Evolutionary conservation across 495 filamentous ascomycete genomes (phyloP).

Genomic region (Aspergillus indologenus): DNA sequence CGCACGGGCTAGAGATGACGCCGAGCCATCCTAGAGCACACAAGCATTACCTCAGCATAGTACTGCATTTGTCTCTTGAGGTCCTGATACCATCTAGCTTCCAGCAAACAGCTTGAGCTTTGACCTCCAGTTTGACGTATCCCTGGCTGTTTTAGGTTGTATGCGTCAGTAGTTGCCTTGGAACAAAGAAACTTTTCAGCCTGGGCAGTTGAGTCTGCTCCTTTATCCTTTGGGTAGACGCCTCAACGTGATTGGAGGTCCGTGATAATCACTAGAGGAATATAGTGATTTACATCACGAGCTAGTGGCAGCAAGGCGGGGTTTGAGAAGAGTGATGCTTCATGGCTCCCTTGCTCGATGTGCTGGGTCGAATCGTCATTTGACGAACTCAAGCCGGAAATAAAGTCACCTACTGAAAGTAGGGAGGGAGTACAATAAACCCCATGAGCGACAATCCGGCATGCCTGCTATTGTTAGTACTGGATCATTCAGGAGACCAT

Average conservation of each 20-base stretch:
- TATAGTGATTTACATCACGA: constrained; percentile 1
- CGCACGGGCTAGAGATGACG: neutral
- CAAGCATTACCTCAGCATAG: neutral
- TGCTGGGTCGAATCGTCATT: constrained; percentile 1
- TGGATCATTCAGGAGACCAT: neutral
- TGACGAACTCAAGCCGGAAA: neutral
- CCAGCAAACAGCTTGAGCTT: constrained; percentile 17
- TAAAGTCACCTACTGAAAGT: neutral
- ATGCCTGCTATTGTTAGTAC: neutral
- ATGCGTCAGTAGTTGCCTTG: constrained; percentile 13
- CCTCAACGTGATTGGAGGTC: neutral
- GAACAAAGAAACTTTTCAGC: constrained; percentile 1
- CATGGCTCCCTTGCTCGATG: constrained; percentile 2
- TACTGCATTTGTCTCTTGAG: constrained; percentile 6
- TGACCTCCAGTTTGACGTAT: constrained; percentile 16
- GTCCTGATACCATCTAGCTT: constrained; percentile 3
- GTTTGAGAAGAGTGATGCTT: neutral
- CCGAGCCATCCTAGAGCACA: neutral
- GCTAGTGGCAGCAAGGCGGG: constrained; percentile 3
- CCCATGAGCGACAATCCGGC: neutral
- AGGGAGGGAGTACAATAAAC: neutral
- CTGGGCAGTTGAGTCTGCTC: neutral
- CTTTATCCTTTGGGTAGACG: neutral
- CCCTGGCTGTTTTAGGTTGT: constrained; percentile 1
- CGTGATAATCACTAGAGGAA: neutral